Conservation (phyloP, 768 basidiomycete species). For the Mycena leptocephala region DNA sequence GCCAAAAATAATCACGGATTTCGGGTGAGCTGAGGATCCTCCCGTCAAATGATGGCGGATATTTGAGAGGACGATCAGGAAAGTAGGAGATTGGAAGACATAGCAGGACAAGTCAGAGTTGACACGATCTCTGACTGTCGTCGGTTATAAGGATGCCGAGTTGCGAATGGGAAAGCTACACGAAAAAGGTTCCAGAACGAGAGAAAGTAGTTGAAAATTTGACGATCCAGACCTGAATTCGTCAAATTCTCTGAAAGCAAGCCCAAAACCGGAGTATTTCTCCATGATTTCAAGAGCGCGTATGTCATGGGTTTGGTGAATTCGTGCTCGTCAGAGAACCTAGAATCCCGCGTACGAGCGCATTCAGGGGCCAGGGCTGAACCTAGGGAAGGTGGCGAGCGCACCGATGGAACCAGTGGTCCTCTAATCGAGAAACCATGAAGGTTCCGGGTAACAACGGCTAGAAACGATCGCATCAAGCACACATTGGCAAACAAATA, state of each 20-base stretch:
- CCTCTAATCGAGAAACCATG: constrained; percentile 91
- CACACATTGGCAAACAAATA: neutral
- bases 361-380: neutral
- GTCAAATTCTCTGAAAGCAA: constrained; percentile 97
- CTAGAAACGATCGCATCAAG: constrained; percentile 55
- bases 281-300: constrained; percentile 91
- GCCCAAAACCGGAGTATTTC: constrained; percentile 85
- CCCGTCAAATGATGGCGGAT: constrained; percentile 95
- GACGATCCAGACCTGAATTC: constrained; percentile 86
- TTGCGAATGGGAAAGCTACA: constrained; percentile 89
- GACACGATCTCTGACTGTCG: constrained; percentile 76
- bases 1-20: constrained; percentile 85
- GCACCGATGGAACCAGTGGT: constrained; percentile 94
- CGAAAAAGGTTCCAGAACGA: constrained; percentile 61
- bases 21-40: constrained; percentile 68
- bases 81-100: constrained; percentile 87
- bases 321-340: constrained; percentile 87
- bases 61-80: constrained; percentile 77
- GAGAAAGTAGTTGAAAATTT: constrained; percentile 61
- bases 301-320: constrained; percentile 93
- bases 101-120: constrained; percentile 63
- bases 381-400: neutral
- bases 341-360: constrained; percentile 45
- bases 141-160: constrained; percentile 84
- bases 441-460: constrained; percentile 87